A percentile compares a stretch with the other conserved stretches of the same genome.
Evolutionary conservation across 176 grass and related monocot species (phyloP).

Genomic region (Poa annua): DNA sequence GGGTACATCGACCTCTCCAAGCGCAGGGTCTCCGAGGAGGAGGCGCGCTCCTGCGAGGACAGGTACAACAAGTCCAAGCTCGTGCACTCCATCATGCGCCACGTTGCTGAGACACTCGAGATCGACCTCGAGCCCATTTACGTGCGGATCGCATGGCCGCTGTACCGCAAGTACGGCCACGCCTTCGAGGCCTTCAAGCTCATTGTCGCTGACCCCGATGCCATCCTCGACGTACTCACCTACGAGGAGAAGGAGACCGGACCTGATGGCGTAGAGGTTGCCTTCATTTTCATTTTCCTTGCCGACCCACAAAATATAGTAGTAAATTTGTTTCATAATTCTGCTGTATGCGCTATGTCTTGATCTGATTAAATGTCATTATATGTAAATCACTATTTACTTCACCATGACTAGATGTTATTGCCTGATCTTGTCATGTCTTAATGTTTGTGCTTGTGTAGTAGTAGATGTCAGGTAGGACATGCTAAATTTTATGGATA

Average conservation of each 20-base stretch:
- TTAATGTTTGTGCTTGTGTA: not conserved
- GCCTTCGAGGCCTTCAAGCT: constrained; percentile 74
- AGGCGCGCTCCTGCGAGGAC: constrained; percentile 84
- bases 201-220: constrained; percentile 59
- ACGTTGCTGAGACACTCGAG: constrained; percentile 86
- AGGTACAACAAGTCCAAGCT: constrained; percentile 97
- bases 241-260: constrained; percentile 61
- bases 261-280: constrained; percentile 59
- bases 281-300: not conserved
- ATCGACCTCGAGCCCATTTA: constrained; percentile 79
- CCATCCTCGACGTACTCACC: constrained; percentile 53
- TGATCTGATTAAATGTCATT: not conserved
- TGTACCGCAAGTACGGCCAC: constrained; percentile 78
- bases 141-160: constrained; percentile 58
- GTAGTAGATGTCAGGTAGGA: not conserved
- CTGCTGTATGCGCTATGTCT: not conserved
- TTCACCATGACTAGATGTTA: not conserved
- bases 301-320: not conserved
- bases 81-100: constrained; percentile 98
- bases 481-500: not conserved
- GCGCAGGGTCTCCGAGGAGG: constrained; percentile 96
- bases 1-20: constrained; percentile 96
- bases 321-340: not conserved
- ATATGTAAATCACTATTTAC: not conserved
- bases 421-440: not conserved